These are phyloP conservation scores for Colletotrichum musae DNA, from an alignment of 2,329 filamentous ascomycete genomes.

Conservation along the genomic window DNA sequence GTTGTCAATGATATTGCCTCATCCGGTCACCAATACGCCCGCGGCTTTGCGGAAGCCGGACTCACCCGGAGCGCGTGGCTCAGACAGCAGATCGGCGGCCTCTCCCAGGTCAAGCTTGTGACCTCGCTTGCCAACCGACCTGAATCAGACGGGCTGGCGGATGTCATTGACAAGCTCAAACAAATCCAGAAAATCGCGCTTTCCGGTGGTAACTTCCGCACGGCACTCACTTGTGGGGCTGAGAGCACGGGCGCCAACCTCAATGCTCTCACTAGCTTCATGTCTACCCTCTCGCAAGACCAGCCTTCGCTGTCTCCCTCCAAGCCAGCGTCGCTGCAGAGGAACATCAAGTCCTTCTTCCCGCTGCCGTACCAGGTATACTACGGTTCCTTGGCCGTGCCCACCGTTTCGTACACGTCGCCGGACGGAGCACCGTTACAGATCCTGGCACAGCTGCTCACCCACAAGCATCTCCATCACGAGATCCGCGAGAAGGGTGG, in stretches of 20 bases:
- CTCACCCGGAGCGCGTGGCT: constrained; percentile 80
- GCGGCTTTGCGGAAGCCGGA: constrained; percentile 85
- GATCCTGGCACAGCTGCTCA: constrained; percentile 91
- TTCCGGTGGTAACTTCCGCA: constrained; percentile 77
- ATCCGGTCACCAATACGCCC: constrained; percentile 89
- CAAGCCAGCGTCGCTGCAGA: constrained; percentile 53
- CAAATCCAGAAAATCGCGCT: constrained; percentile 86
- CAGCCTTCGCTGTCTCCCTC: constrained; percentile 50
- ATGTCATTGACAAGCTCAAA: constrained; percentile 87
- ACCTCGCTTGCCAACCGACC: constrained; percentile 82
- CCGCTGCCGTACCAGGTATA: constrained; percentile 97
- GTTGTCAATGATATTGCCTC: constrained; percentile 93
- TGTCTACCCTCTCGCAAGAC: constrained; percentile 70
- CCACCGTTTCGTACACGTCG: constrained; percentile 87
- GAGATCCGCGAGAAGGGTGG: constrained; percentile 98
- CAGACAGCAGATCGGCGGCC: constrained; percentile 88
- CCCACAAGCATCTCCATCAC: constrained; percentile 96
- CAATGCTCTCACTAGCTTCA: constrained; percentile 78
- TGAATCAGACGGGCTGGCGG: constrained; percentile 77
- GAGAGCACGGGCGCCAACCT: constrained; percentile 82
- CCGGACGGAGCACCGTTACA: constrained; percentile 84
- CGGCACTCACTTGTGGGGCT: constrained; percentile 87
- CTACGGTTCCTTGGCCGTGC: constrained; percentile 86
- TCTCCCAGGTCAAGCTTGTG: constrained; percentile 90
- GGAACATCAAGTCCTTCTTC: constrained; percentile 85